These are phyloP conservation scores for Neurospora sp. DNA, from an alignment of 495 filamentous ascomycete genomes.

Conservation along the genomic window DNA sequence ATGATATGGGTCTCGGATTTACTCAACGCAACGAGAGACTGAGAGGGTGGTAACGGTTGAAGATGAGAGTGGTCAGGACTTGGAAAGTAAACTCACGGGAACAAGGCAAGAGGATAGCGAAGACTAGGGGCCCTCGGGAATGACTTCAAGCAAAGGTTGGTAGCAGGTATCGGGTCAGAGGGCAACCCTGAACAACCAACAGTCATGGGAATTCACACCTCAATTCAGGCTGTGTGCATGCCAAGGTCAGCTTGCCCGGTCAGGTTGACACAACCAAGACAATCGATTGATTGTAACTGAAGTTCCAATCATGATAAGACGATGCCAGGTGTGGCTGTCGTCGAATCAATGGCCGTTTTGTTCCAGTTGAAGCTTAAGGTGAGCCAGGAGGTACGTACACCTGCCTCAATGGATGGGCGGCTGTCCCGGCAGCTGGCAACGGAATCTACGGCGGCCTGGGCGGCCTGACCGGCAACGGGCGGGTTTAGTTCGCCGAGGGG, in stretches of 20 bases:
- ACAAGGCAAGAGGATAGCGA: not conserved
- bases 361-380: not conserved
- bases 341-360: not conserved
- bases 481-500: not conserved
- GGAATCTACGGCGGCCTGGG: not conserved
- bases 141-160: not conserved
- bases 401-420: not conserved
- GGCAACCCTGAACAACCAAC: not conserved
- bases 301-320: not conserved
- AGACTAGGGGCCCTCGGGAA: not conserved
- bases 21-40: not conserved
- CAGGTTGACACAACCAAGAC: not conserved
- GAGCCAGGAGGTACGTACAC: not conserved
- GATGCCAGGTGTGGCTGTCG: not conserved
- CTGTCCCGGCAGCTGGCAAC: not conserved
- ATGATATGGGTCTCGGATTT: not conserved
- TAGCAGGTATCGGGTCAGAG: not conserved
- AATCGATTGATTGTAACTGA: not conserved
- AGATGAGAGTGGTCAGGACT: not conserved
- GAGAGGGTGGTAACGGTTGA: not conserved
- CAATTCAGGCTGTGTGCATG: not conserved
- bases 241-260: not conserved
- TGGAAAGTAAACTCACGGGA: not conserved
- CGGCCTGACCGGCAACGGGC: not conserved
- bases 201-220: not conserved